Base-by-base conservation (phyloP, 441 rosid species). In the Jatropha multifida region DNA sequence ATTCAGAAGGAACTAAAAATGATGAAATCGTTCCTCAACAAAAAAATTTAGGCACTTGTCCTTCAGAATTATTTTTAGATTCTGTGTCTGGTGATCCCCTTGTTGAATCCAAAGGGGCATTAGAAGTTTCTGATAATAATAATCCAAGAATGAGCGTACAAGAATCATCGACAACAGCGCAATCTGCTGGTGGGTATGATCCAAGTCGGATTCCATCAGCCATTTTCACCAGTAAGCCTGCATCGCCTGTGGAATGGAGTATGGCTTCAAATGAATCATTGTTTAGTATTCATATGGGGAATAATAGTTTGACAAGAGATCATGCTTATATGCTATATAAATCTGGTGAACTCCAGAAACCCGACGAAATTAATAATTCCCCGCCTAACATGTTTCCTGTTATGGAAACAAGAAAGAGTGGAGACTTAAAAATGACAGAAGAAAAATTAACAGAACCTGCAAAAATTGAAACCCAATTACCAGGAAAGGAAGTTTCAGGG, bases 201-300 rank as follows among this genome's bases (percentile, higher is more conserved):
- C 90, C 91, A 2, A 86, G 79, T 58, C 83, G 99, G 58, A 90
- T 96, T 62, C 97, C 99, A 3, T 74, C 90, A 4, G 72, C 92
- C 9, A 54, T 92, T 72, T 96, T 96, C 63, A 63, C 81, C 6
- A 68, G 65, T 20, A 89, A 82, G 73, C 82, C 93, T 26, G 11
- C 79, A 12, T 84, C 80, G 20, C 80, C 86, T 0, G 51, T 60
- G 48, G 98, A 96, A 0, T 92, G 99, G 99, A 94, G 99, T 15
- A 76, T 83, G 1, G 90, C 97, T 75, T 96, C 99, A 7, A 96
- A 86, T 49, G 98, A 96, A 76, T 94, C 97, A 0, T 76, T 96
- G 86, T 96, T 96, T 51, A 96, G 98, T 63, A 88, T 96, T 79
- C 89, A 86, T 52, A 77, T 91, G 62, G 89, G 88, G 32, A 89